Conservation (phyloP, 306 rosid genomes). For the Pyrus communis region DNA sequence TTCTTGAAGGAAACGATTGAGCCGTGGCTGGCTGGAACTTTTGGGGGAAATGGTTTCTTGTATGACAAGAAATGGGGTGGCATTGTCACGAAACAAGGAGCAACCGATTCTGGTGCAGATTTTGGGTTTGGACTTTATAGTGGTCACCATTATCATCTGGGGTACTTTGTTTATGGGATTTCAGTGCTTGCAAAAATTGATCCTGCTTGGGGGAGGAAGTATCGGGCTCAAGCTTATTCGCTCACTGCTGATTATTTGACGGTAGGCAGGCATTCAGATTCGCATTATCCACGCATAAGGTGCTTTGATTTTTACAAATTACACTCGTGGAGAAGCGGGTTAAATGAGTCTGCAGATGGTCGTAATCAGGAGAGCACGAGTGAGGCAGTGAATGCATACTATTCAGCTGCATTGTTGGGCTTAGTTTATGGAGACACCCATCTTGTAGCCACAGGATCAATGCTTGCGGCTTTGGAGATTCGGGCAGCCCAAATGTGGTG, state of each 20-base stretch:
- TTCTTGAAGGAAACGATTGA: constrained; percentile 58
- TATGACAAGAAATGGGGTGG: constrained; percentile 83
- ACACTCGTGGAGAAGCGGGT: constrained; percentile 93
- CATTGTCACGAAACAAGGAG: constrained; percentile 56
- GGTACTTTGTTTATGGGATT: constrained; percentile 71
- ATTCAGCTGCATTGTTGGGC: constrained; percentile 79
- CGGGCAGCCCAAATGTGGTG: constrained; percentile 74
- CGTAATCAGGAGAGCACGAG: constrained; percentile 87
- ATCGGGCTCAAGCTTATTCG: constrained; percentile 57
- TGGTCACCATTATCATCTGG: constrained; percentile 80
- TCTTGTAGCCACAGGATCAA: constrained; percentile 54
- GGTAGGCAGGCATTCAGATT: constrained; percentile 24
- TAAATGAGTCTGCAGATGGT: constrained; percentile 74
- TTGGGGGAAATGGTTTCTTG: constrained; percentile 65
- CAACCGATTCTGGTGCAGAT: constrained; percentile 46
- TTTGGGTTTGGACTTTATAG: constrained; percentile 80
- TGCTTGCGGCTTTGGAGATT: constrained; percentile 58
- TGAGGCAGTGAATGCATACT: constrained; percentile 75
- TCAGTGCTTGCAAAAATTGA: constrained; percentile 78
- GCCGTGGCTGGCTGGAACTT: constrained; percentile 86
- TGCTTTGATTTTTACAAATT: constrained; percentile 62
- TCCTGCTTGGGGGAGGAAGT: constrained; percentile 69
- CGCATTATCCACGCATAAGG: constrained; percentile 56
- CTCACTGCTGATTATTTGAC: constrained; percentile 64
- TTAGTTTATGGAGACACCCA: constrained; percentile 57